Evolutionary conservation across 495 filamentous ascomycete genomes (phyloP), one percentile per base, ranked within the genome.

Genomic region (Lasiosphaeriaceae sp.): DNA sequence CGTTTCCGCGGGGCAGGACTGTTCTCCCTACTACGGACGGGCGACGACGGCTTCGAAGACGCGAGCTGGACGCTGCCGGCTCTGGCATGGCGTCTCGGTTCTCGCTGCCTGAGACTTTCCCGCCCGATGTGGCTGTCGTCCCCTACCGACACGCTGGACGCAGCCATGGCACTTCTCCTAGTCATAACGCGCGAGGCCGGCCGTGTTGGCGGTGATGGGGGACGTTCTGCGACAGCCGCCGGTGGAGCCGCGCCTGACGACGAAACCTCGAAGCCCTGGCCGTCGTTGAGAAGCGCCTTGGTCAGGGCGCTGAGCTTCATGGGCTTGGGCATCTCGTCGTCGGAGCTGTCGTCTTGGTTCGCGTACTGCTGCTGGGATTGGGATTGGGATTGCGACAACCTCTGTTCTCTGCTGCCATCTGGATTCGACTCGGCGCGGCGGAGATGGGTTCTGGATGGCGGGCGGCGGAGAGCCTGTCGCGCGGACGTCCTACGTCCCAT

Each of bases 221-320:
- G 64, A 78, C 81, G 64, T 79, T 81, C 47, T 82, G 72, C 47
- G 77, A 16, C 74, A 58, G 41, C 70, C 56, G 53, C 80, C 68
- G 12, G 56, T 6, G 14, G 9, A 48, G 55, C 26, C 26, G 62
- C 22, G 2, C 17, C 48, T 22, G 31, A 31, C 9, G 60, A 57
- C 7, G 50, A 47, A 5, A 49, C 57, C 11, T 58, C 54, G 0
- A 65, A 61, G 21, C 26, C 56, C 24, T 80, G 81, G 49, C 84
- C 83, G 60, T 86, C 86, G 54, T 87, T 84, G 7, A 92, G 74
- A 12, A 92, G 73, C 21, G 87, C 88, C 62, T 90, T 90, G 9
- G 88, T 89, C 35, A 88, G 80, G 34, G 89, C 89, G 63, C 88
- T 91, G 63, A 90, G 85, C 68, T 88, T 90, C 71, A 90, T 88